Conservation (phyloP, 176 grass and related monocot species). For the Areca catechu region DNA sequence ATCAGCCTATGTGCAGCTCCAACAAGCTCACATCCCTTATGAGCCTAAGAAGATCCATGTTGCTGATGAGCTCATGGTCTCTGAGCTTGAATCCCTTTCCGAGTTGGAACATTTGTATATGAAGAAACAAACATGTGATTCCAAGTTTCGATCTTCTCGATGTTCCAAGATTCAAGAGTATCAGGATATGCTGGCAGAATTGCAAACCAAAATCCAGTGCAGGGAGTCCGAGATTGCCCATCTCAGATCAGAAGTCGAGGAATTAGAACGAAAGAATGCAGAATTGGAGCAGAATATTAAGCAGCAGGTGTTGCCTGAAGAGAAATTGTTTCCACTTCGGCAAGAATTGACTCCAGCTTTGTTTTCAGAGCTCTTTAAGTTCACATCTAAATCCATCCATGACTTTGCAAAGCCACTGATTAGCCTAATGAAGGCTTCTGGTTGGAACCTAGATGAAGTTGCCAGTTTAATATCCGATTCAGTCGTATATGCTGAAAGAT, state of each 20-base stretch:
- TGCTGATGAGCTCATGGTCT: slow-evolving; percentile 34
- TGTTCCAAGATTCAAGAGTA: slow-evolving; percentile 38
- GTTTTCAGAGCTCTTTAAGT: slow-evolving; percentile 30
- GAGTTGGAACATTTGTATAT: slow-evolving; percentile 42
- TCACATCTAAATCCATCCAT: slow-evolving; percentile 44
- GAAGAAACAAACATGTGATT: slow-evolving; percentile 26
- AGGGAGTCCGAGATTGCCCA: slow-evolving; percentile 52
- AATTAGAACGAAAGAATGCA: slow-evolving; percentile 33
- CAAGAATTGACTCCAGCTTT: slow-evolving; percentile 29
- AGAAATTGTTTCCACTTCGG: slow-evolving; percentile 10
- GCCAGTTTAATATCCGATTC: slow-evolving; percentile 20
- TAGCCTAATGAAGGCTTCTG: slow-evolving; percentile 47
- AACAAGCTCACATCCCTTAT: slow-evolving; percentile 55
- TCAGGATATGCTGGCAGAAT: slow-evolving; percentile 33
- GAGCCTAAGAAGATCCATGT: slow-evolving; percentile 31
- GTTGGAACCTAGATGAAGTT: slow-evolving; percentile 32
- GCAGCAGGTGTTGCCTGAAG: not conserved
- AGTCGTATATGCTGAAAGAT: slow-evolving; percentile 38
- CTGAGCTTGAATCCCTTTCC: slow-evolving; percentile 40
- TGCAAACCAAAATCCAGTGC: slow-evolving; percentile 50
- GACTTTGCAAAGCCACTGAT: slow-evolving; percentile 60
- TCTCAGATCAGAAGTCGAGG: slow-evolving; percentile 38
- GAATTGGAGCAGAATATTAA: slow-evolving; percentile 32
- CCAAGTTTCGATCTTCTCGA: slow-evolving; percentile 26
- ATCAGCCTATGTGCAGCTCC: slow-evolving; percentile 53